Conservation (phyloP, 352 stramenopile species). For the Globisporangium spinosum region DNA sequence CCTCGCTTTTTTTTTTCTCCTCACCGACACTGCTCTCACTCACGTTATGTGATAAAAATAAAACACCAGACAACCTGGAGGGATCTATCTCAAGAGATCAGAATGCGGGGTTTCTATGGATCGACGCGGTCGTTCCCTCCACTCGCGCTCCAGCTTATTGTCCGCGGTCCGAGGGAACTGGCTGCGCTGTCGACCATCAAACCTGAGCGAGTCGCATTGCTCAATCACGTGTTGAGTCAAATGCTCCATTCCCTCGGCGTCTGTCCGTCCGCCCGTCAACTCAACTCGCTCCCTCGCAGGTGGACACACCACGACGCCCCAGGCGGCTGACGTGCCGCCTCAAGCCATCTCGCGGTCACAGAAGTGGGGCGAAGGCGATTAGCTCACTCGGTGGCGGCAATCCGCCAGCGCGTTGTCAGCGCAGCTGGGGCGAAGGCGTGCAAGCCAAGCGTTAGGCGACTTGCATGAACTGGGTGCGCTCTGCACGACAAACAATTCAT, state of each 20-base stretch:
- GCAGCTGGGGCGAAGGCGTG: neutral
- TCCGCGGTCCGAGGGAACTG: conserved; percentile 8
- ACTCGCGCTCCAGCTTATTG: neutral
- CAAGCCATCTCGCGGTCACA: neutral
- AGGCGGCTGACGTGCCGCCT: neutral
- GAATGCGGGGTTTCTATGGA: neutral
- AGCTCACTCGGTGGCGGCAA: neutral
- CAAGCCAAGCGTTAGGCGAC: neutral
- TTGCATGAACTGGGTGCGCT: neutral
- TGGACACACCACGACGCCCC: conserved; percentile 4
- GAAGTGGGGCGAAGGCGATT: neutral
- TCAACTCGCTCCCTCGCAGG: neutral
- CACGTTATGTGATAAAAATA: too few species aligned
- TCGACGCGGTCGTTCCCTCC: neutral
- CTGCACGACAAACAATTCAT: neutral
- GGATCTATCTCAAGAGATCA: neutral
- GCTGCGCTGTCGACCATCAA: neutral
- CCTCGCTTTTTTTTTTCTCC: too few species aligned
- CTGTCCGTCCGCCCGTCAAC: neutral
- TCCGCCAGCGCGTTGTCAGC: neutral
- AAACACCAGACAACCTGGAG: neutral
- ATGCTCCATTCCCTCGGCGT: neutral
- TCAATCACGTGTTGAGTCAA: neutral
- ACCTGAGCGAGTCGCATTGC: neutral
- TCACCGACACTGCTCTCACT: too few species aligned